Base-by-base conservation (phyloP, 768 basidiomycete species). In the Panaeolus cyanescens region DNA sequence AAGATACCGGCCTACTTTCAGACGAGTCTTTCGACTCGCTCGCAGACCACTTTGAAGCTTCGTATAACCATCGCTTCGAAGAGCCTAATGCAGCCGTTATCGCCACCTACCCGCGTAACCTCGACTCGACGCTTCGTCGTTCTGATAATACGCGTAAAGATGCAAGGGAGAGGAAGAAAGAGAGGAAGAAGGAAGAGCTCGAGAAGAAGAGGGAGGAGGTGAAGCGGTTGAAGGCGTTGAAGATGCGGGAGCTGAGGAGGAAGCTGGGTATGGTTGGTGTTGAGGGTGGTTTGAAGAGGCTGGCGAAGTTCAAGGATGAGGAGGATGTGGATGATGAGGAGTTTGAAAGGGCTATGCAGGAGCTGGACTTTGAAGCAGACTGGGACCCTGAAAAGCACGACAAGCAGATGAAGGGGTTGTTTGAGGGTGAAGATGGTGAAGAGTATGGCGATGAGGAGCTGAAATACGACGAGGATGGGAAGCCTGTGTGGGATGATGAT, bases 51-150 rank as follows among this genome's bases (percentile, higher is more conserved):
- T 99, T 98, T 65, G 97, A 99, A 77, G 87, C 86, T n/a, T 92
- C 91, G 15, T 99, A 98, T 77, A 99, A 99, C 74, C 97, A 97
- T 78, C 88, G 97, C 57, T 99, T 94, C 72, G 96, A 99, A 73
- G 96, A 99, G 74, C 91, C 93, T 86, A 94, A 68, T 68, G 94
- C 87, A 25, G 59, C 62, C 12, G 61, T 34, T 8, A 71, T 69
- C 30, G 65, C 66, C 81, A 79, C 91, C 0, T 92, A 91, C 75
- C 94, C 96, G 3, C 92, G 97, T 63, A 81, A 83, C 68, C 69
- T 92, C 20, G 68, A 83, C 58, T 82, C 87, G 54, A 73, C 81
- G 59, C 86, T 90, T 50, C 87, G 92, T 17, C 84, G 93, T 45
- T 80, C 84, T 65, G 91, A 94, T 67, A 88, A 88, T 1, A 85